Conservation (phyloP, 2,329 filamentous ascomycete species). For the Neofusicoccum parvum region DNA sequence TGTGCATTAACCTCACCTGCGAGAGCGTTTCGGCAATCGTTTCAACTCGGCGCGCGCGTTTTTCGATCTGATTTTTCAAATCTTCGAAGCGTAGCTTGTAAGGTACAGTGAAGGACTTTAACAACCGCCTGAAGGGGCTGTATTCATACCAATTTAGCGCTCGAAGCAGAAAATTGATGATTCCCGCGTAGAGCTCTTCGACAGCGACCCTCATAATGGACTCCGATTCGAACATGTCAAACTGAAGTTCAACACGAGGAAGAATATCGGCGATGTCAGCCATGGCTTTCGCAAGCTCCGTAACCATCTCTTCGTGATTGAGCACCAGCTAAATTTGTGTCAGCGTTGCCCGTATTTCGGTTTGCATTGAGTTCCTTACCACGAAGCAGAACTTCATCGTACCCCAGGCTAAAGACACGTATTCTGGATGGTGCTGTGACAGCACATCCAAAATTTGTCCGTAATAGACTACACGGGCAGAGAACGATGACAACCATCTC, state of each 20-base stretch:
- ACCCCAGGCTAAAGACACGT: slow-evolving; percentile 34
- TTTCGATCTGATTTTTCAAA: slow-evolving; percentile 7
- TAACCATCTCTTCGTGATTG: slow-evolving; percentile 20
- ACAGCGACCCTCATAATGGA: slow-evolving; percentile 19
- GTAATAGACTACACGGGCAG: slow-evolving; percentile 22
- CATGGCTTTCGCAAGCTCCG: slow-evolving; percentile 22
- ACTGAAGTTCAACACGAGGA: slow-evolving; percentile 9
- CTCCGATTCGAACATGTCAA: slow-evolving; percentile 17
- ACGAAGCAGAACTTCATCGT: slow-evolving; percentile 32
- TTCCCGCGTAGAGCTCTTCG: slow-evolving; percentile 19
- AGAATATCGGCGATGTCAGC: slow-evolving; percentile 21
- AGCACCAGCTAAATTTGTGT: slow-evolving; percentile 15
- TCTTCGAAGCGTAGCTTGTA: slow-evolving; percentile 23
- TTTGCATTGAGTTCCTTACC: slow-evolving; percentile 20
- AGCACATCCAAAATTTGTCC: slow-evolving; percentile 30
- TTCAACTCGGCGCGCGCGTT: not conserved
- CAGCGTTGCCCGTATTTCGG: too few relatives aligned
- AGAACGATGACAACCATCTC: too few relatives aligned
- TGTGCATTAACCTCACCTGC: not conserved
- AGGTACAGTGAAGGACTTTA: slow-evolving; percentile 17
- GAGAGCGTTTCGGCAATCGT: too few relatives aligned
- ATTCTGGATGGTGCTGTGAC: slow-evolving; percentile 35
- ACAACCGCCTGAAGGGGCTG: slow-evolving; percentile 6
- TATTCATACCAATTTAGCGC: slow-evolving; percentile 23
- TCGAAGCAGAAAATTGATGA: slow-evolving; percentile 22